phyloP scores from a whole-genome alignment of 2,329 filamentous ascomycete genomes.

The Xylaria sp. region DNA sequence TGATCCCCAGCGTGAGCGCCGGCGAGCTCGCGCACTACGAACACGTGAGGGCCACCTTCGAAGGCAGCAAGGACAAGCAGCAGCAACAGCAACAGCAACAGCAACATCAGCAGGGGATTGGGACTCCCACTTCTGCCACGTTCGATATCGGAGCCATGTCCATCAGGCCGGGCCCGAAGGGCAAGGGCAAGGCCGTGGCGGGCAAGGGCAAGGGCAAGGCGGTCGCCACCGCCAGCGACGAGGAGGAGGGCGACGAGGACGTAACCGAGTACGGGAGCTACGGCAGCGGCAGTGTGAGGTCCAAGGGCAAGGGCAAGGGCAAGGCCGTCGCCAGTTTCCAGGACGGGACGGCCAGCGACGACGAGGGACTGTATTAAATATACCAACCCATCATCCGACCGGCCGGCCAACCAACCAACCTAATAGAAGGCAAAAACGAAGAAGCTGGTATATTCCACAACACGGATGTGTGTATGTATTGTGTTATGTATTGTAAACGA shows the following conservation, averaged over 20 bases:
- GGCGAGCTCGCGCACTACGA: constrained; percentile 94
- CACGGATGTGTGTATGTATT: too few relatives aligned
- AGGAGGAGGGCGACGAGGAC: constrained; percentile 37
- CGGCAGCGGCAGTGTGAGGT: constrained; percentile 32
- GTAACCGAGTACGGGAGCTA: constrained; percentile 33
- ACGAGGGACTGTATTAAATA: constrained; percentile 58
- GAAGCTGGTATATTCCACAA: too few relatives aligned
- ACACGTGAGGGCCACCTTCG: constrained; percentile 78
- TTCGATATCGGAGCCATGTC: constrained; percentile 11
- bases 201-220: constrained; percentile 45
- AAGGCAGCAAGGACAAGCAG: constrained; percentile 60
- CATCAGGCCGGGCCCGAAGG: constrained; percentile 25
- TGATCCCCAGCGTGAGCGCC: constrained; percentile 90
- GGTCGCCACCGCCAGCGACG: constrained; percentile 38
- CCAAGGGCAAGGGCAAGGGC: constrained; percentile 61
- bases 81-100: constrained; percentile 42
- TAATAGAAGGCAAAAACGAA: too few relatives aligned
- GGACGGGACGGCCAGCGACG: constrained; percentile 58
- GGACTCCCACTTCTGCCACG: constrained; percentile 19
- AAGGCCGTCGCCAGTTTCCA: constrained; percentile 57
- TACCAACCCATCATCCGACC: too few relatives aligned
- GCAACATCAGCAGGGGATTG: constrained; percentile 24
- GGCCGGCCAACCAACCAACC: too few relatives aligned
- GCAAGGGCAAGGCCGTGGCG: constrained; percentile 40
- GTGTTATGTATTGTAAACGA: too few relatives aligned